Percentiles rank a stretch among this genome's conserved stretches.
Evolutionary conservation across 1,139 yeast species (phyloP).

Genomic region (Saccharomyces hybrid): DNA sequence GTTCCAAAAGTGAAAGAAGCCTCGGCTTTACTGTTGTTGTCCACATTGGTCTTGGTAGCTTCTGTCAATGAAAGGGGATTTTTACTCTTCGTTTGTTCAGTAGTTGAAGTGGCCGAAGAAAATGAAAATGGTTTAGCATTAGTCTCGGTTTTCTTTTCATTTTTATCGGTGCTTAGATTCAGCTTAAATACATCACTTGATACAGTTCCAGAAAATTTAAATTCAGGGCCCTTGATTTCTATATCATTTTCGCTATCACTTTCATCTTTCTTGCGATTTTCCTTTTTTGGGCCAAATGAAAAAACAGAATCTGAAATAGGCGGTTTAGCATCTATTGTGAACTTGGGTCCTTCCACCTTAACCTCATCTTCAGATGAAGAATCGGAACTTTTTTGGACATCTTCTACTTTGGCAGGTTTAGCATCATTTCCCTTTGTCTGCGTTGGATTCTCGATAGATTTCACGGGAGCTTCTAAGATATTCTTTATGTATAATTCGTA

Average conservation of each 20-base stretch:
- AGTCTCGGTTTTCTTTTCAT: slow-evolving; percentile 10
- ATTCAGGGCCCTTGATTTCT: slow-evolving; percentile 56
- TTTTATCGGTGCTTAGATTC: slow-evolving; percentile 10
- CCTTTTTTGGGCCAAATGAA: slow-evolving; percentile 45
- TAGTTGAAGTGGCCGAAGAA: slow-evolving; percentile 9
- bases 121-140: slow-evolving; percentile 6
- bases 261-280: slow-evolving; percentile 37
- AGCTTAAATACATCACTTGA: slow-evolving; percentile 46
- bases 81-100: slow-evolving; percentile 12
- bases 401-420: not conserved
- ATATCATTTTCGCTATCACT: slow-evolving; percentile 50
- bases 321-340: slow-evolving; percentile 47
- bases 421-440: not conserved
- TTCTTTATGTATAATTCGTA: slow-evolving; percentile 44
- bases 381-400: not conserved
- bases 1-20: slow-evolving; percentile 18
- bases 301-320: slow-evolving; percentile 54
- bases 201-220: slow-evolving; percentile 44
- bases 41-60: slow-evolving; percentile 1
- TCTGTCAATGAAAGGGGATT: slow-evolving; percentile 19
- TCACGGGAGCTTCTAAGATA: slow-evolving; percentile 6
- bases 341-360: slow-evolving; percentile 59
- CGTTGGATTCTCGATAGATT: not conserved
- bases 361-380: slow-evolving; percentile 35
- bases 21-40: slow-evolving; percentile 7